Evolutionary conservation across 2,329 filamentous ascomycete genomes (phyloP).

Genomic region (Colletotrichum sp.): DNA sequence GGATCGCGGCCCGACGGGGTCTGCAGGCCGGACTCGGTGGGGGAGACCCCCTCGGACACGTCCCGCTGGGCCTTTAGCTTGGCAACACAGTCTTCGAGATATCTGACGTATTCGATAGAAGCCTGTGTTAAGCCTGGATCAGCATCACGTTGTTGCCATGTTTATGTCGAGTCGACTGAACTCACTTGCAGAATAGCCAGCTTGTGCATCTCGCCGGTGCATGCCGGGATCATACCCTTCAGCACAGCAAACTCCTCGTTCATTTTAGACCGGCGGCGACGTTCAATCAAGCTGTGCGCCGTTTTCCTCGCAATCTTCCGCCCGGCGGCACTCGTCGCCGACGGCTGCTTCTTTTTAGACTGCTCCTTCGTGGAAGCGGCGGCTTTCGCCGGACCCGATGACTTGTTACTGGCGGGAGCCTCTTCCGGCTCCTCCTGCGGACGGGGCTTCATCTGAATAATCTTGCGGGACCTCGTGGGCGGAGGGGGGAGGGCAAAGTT

Average conservation of each 20-base stretch:
- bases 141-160: not conserved
- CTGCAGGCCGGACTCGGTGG: conserved; percentile 31
- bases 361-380: conserved; percentile 20
- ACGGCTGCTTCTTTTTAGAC: conserved; percentile 77
- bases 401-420: conserved; percentile 19
- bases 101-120: conserved; percentile 94
- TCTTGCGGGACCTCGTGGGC: conserved; percentile 89
- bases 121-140: conserved; percentile 60
- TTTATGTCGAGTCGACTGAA: not conserved
- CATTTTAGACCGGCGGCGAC: conserved; percentile 92
- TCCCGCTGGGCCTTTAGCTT: conserved; percentile 73
- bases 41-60: conserved; percentile 25
- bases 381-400: conserved; percentile 16
- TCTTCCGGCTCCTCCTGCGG: conserved; percentile 42
- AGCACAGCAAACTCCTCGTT: conserved; percentile 96
- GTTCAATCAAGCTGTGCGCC: conserved; percentile 93
- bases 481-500: conserved; percentile 87
- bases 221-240: conserved; percentile 95
- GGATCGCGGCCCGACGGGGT: conserved; percentile 29
- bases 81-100: conserved; percentile 85
- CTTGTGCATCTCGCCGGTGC: conserved; percentile 98
- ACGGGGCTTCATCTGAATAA: conserved; percentile 94
- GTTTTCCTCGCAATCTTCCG: conserved; percentile 95
- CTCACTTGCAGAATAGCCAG: conserved; percentile 89
- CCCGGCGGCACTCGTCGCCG: conserved; percentile 81